Evolutionary conservation across 2,329 filamentous ascomycete genomes (phyloP).

Genomic region (Hymenoscyphus repandus): DNA sequence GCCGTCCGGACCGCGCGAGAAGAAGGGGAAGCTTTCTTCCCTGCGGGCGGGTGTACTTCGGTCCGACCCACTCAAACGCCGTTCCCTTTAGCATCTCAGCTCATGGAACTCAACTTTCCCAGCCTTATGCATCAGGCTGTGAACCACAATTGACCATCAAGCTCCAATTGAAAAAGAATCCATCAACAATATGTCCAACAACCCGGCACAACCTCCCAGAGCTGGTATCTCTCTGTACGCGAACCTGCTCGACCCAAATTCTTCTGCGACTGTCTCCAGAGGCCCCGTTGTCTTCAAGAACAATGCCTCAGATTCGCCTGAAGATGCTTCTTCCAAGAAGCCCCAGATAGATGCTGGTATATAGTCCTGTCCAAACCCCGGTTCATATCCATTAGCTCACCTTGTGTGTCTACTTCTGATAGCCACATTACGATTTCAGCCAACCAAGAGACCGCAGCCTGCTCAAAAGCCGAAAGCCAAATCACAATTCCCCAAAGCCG

Average conservation of each 20-base stretch:
- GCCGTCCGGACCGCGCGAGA: conserved; percentile 1
- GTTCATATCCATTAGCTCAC: conserved; percentile 41
- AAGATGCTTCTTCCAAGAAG: conserved; percentile 52
- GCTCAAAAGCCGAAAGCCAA: conserved; percentile 58
- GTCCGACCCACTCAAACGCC: not conserved
- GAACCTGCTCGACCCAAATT: conserved; percentile 65
- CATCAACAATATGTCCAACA: conserved; percentile 25
- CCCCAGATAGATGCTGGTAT: conserved; percentile 53
- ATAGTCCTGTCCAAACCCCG: conserved; percentile 25
- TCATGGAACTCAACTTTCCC: not conserved
- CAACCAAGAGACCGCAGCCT: conserved; percentile 72
- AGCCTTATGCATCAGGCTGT: conserved; percentile 22
- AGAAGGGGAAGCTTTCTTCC: too few species aligned
- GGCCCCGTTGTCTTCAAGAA: conserved; percentile 67
- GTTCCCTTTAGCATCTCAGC: not conserved
- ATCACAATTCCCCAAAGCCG: conserved; percentile 48
- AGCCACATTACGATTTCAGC: conserved; percentile 77
- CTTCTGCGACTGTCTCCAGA: conserved; percentile 61
- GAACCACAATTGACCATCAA: not conserved
- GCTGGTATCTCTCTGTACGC: conserved; percentile 73
- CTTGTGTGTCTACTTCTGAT: conserved; percentile 22
- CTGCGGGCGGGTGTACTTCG: not conserved
- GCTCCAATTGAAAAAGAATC: not conserved
- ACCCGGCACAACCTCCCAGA: conserved; percentile 28
- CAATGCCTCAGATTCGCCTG: conserved; percentile 40